Evolutionary conservation across 805 yeast species (phyloP).

Genomic region (Kurtzmaniella cleridarum): DNA sequence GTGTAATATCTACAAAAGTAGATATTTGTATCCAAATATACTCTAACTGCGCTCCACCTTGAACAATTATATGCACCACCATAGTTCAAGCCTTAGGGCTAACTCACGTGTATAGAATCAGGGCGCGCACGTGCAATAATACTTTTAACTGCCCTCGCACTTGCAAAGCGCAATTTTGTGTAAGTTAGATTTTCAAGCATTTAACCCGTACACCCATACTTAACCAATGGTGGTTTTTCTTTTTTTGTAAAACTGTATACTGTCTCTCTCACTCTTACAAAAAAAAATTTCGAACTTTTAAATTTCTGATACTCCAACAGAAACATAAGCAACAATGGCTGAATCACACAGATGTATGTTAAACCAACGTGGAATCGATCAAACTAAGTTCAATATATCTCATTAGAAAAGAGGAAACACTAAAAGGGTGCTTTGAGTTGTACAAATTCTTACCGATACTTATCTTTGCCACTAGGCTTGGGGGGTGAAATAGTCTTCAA

Average conservation of each 20-base stretch:
- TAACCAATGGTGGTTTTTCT: background rate
- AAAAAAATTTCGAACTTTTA: constrained; percentile 2
- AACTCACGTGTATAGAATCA: constrained; percentile 1
- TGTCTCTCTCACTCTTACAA: background rate
- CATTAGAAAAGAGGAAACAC: background rate
- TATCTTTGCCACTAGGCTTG: no score
- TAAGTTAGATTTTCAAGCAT: background rate
- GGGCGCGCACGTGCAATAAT: constrained; percentile 2
- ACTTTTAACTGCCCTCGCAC: background rate
- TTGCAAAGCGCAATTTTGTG: background rate
- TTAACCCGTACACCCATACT: constrained; percentile 4
- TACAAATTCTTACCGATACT: background rate
- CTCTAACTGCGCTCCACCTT: no score
- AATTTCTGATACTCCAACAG: constrained; percentile 1
- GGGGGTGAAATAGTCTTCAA: no score
- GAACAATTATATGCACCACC: no score
- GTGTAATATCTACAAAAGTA: no score
- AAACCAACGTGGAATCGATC: constrained; percentile 2
- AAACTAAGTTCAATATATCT: background rate
- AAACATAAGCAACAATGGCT: constrained; percentile 58
- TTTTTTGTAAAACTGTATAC: constrained; percentile 2
- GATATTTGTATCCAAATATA: no score
- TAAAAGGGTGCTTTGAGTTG: no score
- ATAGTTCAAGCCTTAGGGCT: no score
- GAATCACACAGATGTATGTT: constrained; percentile 97